phyloP scores from a whole-genome alignment of 495 filamentous ascomycete species.

The Trichocladium antarcticum region DNA sequence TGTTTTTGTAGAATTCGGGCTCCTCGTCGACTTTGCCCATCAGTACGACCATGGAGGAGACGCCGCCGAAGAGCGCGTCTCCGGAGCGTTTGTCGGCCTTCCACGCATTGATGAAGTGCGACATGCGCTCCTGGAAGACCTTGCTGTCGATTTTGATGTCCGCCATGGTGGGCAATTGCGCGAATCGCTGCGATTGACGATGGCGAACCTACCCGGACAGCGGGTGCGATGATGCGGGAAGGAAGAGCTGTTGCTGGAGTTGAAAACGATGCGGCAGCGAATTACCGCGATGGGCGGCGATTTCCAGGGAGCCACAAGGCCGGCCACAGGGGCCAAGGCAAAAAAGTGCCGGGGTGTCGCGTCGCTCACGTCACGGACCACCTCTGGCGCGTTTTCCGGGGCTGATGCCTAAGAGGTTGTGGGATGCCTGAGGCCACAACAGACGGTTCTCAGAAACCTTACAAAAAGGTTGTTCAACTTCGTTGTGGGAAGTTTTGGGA shows the following conservation, averaged over 20 bases:
- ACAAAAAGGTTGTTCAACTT: no score
- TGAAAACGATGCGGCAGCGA: constrained; percentile 4
- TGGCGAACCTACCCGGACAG: constrained; percentile 12
- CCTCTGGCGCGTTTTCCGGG: constrained; percentile 9
- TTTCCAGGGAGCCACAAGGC: constrained; percentile 1
- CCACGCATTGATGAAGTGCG: constrained; percentile 79
- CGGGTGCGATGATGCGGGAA: constrained; percentile 2
- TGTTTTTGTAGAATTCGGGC: constrained; percentile 79
- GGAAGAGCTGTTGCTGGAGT: background rate
- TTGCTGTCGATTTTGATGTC: constrained; percentile 82
- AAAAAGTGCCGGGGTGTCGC: constrained; percentile 13
- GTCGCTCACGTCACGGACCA: constrained; percentile 11
- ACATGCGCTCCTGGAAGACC: constrained; percentile 83
- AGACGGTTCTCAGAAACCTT: background rate
- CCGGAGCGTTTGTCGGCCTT: constrained; percentile 82
- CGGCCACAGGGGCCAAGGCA: constrained; percentile 2
- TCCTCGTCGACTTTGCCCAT: constrained; percentile 91
- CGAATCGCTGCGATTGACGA: constrained; percentile 19
- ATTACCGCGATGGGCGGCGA: constrained; percentile 1
- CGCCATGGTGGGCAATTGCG: constrained; percentile 38
- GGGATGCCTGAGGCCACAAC: constrained; percentile 7
- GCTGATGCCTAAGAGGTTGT: constrained; percentile 13
- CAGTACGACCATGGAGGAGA: constrained; percentile 70
- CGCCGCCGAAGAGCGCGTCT: constrained; percentile 73
- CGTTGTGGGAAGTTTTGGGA: no score